Percentiles rank a stretch among this genome's conserved stretches.
These are phyloP conservation scores for Ormosia semicastrata DNA, from an alignment of 306 rosid genomes.

Conservation along the genomic window DNA sequence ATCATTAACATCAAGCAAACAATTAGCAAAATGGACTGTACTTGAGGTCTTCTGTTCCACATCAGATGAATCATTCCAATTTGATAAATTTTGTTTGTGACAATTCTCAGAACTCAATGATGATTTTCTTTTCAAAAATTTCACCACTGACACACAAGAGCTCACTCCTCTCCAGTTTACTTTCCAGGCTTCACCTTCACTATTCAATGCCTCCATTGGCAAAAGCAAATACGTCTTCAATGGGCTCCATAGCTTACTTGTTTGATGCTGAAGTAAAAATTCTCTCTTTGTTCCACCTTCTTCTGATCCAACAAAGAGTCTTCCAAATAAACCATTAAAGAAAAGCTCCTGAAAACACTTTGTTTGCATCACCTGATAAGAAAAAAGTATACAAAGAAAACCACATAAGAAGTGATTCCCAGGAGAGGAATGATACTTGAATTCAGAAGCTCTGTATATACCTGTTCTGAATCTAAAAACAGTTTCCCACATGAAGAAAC, in stretches of 20 bases:
- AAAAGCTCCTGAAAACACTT: constrained; percentile 68
- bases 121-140: constrained; percentile 36
- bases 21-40: constrained; percentile 45
- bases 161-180: constrained; percentile 57
- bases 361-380: constrained; percentile 53
- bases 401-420: constrained; percentile 6
- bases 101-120: constrained; percentile 25
- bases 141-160: constrained; percentile 51
- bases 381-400: neutral
- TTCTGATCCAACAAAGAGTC: constrained; percentile 45
- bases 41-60: constrained; percentile 22
- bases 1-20: constrained; percentile 35
- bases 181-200: constrained; percentile 31
- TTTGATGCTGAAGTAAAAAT: constrained; percentile 46
- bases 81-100: constrained; percentile 21
- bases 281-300: constrained; percentile 39
- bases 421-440: neutral
- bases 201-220: constrained; percentile 43
- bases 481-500: constrained; percentile 54
- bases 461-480: constrained; percentile 59
- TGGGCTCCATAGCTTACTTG: constrained; percentile 44
- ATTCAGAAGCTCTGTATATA: constrained; percentile 26
- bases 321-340: constrained; percentile 71
- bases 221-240: constrained; percentile 60
- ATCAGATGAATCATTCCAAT: constrained; percentile 23